These are phyloP conservation scores for Saprolegnia diclina DNA, from an alignment of 352 stramenopile genomes.

Conservation along the genomic window DNA sequence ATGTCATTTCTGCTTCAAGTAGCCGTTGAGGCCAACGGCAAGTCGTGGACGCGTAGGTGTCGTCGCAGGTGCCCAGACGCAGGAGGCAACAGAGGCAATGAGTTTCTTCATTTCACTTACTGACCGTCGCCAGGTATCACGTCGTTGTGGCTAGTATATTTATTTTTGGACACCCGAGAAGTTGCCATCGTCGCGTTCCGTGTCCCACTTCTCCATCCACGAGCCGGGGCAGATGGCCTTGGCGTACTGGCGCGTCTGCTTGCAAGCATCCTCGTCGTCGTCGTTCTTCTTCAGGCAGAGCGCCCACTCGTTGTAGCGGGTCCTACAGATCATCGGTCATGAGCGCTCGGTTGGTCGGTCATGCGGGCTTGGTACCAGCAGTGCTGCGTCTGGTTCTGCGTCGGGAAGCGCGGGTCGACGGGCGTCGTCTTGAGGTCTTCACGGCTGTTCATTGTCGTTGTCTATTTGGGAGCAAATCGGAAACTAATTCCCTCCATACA, in stretches of 20 bases:
- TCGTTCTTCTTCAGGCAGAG: slow-evolving; percentile 95
- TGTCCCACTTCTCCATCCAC: slow-evolving; percentile 75
- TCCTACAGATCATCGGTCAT: slow-evolving; percentile 39
- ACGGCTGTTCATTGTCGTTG: slow-evolving; percentile 20
- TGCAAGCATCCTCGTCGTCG: slow-evolving; percentile 89
- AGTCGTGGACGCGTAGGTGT: background rate
- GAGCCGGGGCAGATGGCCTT: slow-evolving; percentile 68
- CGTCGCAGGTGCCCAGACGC: background rate
- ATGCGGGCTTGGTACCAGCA: slow-evolving; percentile 70
- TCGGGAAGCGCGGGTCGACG: slow-evolving; percentile 81
- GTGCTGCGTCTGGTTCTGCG: slow-evolving; percentile 83
- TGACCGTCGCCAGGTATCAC: background rate
- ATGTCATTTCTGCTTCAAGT: too few species aligned
- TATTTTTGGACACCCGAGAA: slow-evolving; percentile 68
- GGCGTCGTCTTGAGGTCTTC: slow-evolving; percentile 49
- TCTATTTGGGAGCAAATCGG: slow-evolving; percentile 21
- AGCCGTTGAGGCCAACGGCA: background rate
- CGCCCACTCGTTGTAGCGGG: slow-evolving; percentile 96
- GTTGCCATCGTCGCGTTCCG: slow-evolving; percentile 72
- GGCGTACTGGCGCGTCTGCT: slow-evolving; percentile 70
- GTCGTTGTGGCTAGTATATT: slow-evolving; percentile 15
- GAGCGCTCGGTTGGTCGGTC: background rate
- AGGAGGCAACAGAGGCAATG: background rate
- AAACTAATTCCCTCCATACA: slow-evolving; percentile 28
- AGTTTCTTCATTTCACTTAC: slow-evolving; percentile 17